A percentile compares a stretch with the other conserved stretches of the same genome.
Conservation (phyloP, 164 flowering plant genomes). For the Brasenia schreberi region DNA sequence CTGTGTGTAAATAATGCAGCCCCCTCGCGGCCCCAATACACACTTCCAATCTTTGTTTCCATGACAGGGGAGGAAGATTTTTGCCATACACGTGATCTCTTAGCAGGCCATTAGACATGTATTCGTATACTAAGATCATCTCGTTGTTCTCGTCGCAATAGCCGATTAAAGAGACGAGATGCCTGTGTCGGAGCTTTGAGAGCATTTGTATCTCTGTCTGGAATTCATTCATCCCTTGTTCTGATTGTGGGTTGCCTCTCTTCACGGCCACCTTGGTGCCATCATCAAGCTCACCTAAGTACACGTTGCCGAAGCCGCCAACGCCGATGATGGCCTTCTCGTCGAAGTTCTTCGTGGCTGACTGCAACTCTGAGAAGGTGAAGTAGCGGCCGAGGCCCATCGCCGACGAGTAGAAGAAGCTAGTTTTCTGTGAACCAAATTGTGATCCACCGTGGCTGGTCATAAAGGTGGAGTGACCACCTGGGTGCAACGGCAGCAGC, state of each 20-base stretch:
- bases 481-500: conserved; percentile 65
- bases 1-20: conserved; percentile 14
- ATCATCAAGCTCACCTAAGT: conserved; percentile 10
- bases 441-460: conserved; percentile 19
- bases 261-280: conserved; percentile 16
- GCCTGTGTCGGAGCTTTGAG: conserved; percentile 14
- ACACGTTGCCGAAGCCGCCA: conserved; percentile 17
- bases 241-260: conserved; percentile 15
- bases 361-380: conserved; percentile 47
- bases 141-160: conserved; percentile 15
- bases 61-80: conserved; percentile 5
- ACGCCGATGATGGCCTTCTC: conserved; percentile 11
- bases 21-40: conserved; percentile 16
- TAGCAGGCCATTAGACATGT: conserved; percentile 13
- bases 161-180: conserved; percentile 14
- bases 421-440: conserved; percentile 34
- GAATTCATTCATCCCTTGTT: conserved; percentile 13
- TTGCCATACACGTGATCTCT: conserved; percentile 14
- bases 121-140: conserved; percentile 17
- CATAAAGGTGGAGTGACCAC: conserved; percentile 46
- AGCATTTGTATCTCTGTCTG: conserved; percentile 16
- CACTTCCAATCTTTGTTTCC: conserved; percentile 14
- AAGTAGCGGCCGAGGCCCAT: conserved; percentile 56
- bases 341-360: conserved; percentile 16
- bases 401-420: conserved; percentile 31